phyloP scores from a whole-genome alignment of 192 early-diverging fungal species.

The Anaeromyces robustus region DNA sequence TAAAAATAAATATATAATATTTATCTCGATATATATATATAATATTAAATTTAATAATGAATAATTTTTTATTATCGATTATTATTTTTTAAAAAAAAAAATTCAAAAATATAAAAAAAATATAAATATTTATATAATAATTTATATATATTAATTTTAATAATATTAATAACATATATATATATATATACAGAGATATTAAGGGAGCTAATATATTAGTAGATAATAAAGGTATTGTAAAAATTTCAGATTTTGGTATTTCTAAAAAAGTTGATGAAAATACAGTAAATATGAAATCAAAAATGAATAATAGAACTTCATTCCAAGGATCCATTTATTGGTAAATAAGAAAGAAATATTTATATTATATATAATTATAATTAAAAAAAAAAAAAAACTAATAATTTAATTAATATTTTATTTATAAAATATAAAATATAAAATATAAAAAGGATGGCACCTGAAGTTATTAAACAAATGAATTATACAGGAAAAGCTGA shows the following conservation, averaged over 20 bases:
- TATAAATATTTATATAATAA: constrained; percentile 27
- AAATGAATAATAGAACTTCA: constrained; percentile 44
- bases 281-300: constrained; percentile 8
- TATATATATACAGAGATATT: background rate
- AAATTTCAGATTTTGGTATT: constrained; percentile 99
- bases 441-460: constrained; percentile 62
- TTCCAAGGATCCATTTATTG: constrained; percentile 92
- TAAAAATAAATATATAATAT: too few relatives aligned
- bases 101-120: too few relatives aligned
- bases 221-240: constrained; percentile 79
- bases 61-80: too few relatives aligned
- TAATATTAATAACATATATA: background rate
- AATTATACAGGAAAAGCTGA: constrained; percentile 85
- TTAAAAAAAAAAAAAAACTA: too few relatives aligned
- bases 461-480: constrained; percentile 85
- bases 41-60: too few relatives aligned
- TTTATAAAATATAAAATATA: too few relatives aligned
- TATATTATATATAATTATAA: too few relatives aligned
- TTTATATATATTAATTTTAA: background rate
- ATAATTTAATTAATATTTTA: too few relatives aligned
- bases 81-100: too few relatives aligned
- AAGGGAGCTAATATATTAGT: constrained; percentile 21
- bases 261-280: constrained; percentile 54
- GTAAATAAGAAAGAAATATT: too few relatives aligned
- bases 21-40: background rate